Conservation (phyloP, 1,284 basidiomycete species). For the Lentinula novae-zelandiae region DNA sequence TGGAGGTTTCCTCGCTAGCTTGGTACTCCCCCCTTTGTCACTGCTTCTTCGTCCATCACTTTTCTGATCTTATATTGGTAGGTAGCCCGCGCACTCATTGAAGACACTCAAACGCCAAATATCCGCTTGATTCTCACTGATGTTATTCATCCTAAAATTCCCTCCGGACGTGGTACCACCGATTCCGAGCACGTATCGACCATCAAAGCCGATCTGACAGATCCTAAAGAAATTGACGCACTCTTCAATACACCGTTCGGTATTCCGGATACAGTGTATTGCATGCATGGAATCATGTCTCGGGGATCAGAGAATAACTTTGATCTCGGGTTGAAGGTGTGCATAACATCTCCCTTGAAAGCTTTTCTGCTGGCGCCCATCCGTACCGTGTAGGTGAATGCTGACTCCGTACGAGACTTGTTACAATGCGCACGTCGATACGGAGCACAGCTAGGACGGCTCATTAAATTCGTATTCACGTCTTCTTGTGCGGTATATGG, state of each 20-base stretch:
- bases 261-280: slow-evolving; percentile 47
- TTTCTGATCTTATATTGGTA: not conserved
- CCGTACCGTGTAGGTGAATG: slow-evolving; percentile 43
- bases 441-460: slow-evolving; percentile 24
- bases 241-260: slow-evolving; percentile 34
- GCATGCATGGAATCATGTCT: slow-evolving; percentile 68
- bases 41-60: not conserved
- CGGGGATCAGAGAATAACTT: slow-evolving; percentile 64
- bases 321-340: slow-evolving; percentile 49
- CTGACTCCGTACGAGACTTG: slow-evolving; percentile 54
- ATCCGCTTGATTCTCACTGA: slow-evolving; percentile 53
- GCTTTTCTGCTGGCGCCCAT: not conserved
- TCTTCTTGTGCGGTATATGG: slow-evolving; percentile 65
- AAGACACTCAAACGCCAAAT: slow-evolving; percentile 33
- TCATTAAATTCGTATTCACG: slow-evolving; percentile 56
- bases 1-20: slow-evolving; percentile 43
- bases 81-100: slow-evolving; percentile 31
- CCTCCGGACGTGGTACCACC: slow-evolving; percentile 21
- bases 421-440: slow-evolving; percentile 45
- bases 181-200: slow-evolving; percentile 14
- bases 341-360: not conserved
- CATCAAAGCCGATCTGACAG: slow-evolving; percentile 47
- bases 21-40: slow-evolving; percentile 23
- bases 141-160: slow-evolving; percentile 44
- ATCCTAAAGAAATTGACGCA: slow-evolving; percentile 11